Evolutionary conservation across 352 stramenopile genomes (phyloP).

Genomic region (Pythium biforme): DNA sequence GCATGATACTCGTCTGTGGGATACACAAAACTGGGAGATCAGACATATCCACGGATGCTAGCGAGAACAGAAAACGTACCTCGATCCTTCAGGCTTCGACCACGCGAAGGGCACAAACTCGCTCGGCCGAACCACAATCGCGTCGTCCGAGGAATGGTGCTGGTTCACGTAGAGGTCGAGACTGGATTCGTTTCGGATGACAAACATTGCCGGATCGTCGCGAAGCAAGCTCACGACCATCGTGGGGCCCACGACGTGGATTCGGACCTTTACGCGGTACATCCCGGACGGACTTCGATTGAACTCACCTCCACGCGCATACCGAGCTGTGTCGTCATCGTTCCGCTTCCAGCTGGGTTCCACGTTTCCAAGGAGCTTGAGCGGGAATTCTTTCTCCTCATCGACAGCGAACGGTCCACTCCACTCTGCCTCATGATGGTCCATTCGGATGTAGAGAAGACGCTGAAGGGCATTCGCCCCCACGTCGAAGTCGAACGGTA

Average conservation of each 20-base stretch:
- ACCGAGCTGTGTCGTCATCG: conserved; percentile 29
- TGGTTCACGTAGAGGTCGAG: conserved; percentile 75
- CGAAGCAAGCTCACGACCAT: conserved; percentile 77
- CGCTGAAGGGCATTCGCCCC: conserved; percentile 50
- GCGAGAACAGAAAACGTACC: conserved; percentile 30
- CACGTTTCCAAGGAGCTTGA: conserved; percentile 70
- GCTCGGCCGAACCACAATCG: conserved; percentile 57
- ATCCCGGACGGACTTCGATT: conserved; percentile 45
- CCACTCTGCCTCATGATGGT: conserved; percentile 72
- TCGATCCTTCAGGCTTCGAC: conserved; percentile 68
- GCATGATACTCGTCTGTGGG: conserved; percentile 62
- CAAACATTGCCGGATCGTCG: conserved; percentile 83
- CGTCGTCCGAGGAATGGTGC: conserved; percentile 61
- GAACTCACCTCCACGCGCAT: conserved; percentile 41
- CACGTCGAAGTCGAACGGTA: conserved; percentile 74
- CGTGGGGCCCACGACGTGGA: conserved; percentile 71
- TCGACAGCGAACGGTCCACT: conserved; percentile 78
- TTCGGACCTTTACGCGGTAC: conserved; percentile 72
- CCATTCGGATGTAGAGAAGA: conserved; percentile 73
- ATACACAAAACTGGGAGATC: conserved; percentile 11
- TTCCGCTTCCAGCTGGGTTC: conserved; percentile 45
- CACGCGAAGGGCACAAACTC: conserved; percentile 83
- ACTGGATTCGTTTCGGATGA: conserved; percentile 83
- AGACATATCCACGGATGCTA: background rate
- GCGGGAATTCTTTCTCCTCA: conserved; percentile 84